phyloP scores from a whole-genome alignment of 78 protist genomes.

The Speleostelium caveatum region DNA sequence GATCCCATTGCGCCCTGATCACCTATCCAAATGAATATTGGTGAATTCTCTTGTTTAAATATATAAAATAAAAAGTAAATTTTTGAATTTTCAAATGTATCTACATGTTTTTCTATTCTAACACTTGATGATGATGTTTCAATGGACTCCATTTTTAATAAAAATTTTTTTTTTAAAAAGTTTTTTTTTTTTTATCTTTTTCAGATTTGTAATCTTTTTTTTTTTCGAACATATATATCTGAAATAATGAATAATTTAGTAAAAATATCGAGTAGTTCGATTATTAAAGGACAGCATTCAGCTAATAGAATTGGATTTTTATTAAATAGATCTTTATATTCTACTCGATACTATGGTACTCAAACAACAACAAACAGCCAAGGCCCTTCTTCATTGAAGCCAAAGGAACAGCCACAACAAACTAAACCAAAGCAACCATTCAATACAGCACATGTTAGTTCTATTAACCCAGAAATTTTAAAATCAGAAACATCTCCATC shows the following conservation, averaged over 20 bases:
- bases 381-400: background rate
- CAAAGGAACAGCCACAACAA: background rate
- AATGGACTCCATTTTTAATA: background rate
- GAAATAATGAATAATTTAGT: too few species aligned
- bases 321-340: background rate
- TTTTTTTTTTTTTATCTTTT: background rate
- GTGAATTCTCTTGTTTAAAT: background rate
- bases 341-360: background rate
- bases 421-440: background rate
- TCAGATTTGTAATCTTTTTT: too few species aligned
- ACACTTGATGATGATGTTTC: background rate
- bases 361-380: background rate
- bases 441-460: background rate
- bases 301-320: background rate
- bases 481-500: constrained; percentile 34
- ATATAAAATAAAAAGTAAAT: background rate
- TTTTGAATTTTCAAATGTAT: background rate
- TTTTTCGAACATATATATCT: too few species aligned
- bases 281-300: too few species aligned
- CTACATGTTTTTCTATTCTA: background rate
- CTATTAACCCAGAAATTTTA: background rate
- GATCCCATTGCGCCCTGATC: background rate
- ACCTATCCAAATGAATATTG: constrained; percentile 20
- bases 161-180: too few species aligned
- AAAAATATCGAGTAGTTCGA: too few species aligned